Base-by-base conservation (phyloP, 495 filamentous ascomycete genomes). In the Evernia prunastri region DNA sequence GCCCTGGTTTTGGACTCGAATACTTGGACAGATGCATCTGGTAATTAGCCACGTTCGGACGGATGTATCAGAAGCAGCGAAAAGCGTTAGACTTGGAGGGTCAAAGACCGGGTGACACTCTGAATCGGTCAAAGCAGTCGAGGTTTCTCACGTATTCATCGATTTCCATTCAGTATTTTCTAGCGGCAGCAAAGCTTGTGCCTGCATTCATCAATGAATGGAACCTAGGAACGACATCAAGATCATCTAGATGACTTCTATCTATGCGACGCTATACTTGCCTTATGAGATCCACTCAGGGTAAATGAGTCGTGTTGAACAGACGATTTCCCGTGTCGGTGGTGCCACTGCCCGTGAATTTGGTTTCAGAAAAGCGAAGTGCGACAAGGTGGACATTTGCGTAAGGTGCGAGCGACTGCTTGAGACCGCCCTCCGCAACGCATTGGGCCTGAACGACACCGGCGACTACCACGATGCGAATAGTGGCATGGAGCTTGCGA, bases 241-340 rank as follows among this genome's bases (percentile, higher is more conserved):
- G 3, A 56, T 56, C 25, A 56, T 56, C 51, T 9, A 31, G 25
- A 18, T 57, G 54, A 37, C 37, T 12, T 27, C 35, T 27, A 40
- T 58, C n/a, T 27, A 60, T 60, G 43, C 59, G 43, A 51, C 20
- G 31, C 18, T 27, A 20, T 60, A 47, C 42, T 51, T 60, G 59
- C 42, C 42, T 13, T 17, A 49, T 23, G 58, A 47, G 8, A 25
- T 36, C 27, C 0, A 5, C 39, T 71, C 63, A 73, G 43, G 59
- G 66, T 62, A 77, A 57, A 60, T 78, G 69, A 13, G 77, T 79
- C 7, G 82, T 83, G 70, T 84, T 86, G 71, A 85, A 86, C n/a
- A 87, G 68, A 27, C 83, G 76, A 63, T 85, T 80, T 0, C 84
- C 82, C 6, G 84, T 87, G 62, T 87, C 84, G 8, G 81, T 87